Conservation (phyloP, 176 grass and related monocot genomes). For the Aegilops speltoides region DNA sequence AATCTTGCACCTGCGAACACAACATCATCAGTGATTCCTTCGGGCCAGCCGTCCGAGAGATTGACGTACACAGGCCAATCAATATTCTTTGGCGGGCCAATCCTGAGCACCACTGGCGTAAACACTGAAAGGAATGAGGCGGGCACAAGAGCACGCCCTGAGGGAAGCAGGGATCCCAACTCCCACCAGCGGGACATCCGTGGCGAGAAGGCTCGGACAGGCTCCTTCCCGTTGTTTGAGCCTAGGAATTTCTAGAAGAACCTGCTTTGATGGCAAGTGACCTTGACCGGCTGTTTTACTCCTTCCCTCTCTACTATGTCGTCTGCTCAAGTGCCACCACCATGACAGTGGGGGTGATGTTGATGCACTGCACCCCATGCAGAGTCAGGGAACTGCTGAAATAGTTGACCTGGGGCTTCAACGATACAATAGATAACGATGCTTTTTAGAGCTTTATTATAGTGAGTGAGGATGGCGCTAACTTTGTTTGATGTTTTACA, state of each 20-base stretch:
- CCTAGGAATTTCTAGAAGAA: conserved; percentile 63
- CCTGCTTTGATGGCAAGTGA: conserved; percentile 60
- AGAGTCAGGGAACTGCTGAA: neutral
- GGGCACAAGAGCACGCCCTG: conserved; percentile 34
- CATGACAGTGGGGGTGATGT: neutral
- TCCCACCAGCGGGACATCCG: conserved; percentile 32
- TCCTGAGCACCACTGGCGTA: conserved; percentile 49
- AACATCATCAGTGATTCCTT: conserved; percentile 37
- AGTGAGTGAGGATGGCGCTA: neutral
- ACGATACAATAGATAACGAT: neutral
- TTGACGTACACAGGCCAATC: conserved; percentile 74
- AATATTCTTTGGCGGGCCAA: conserved; percentile 95
- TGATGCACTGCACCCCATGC: neutral
- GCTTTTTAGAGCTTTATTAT: neutral
- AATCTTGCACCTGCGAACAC: conserved; percentile 29
- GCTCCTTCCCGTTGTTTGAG: conserved; percentile 77
- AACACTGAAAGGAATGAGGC: conserved; percentile 36
- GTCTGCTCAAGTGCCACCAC: neutral
- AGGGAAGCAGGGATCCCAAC: conserved; percentile 55
- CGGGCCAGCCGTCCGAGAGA: conserved; percentile 55
- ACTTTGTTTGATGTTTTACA: conserved; percentile 28
- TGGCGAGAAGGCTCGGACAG: conserved; percentile 43
- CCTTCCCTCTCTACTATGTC: conserved; percentile 31
- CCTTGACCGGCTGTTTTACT: neutral
- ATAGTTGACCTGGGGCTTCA: too few relatives aligned